These are phyloP conservation scores for Tephrocybe sp. DNA, from an alignment of 768 basidiomycete species.

Conservation along the genomic window DNA sequence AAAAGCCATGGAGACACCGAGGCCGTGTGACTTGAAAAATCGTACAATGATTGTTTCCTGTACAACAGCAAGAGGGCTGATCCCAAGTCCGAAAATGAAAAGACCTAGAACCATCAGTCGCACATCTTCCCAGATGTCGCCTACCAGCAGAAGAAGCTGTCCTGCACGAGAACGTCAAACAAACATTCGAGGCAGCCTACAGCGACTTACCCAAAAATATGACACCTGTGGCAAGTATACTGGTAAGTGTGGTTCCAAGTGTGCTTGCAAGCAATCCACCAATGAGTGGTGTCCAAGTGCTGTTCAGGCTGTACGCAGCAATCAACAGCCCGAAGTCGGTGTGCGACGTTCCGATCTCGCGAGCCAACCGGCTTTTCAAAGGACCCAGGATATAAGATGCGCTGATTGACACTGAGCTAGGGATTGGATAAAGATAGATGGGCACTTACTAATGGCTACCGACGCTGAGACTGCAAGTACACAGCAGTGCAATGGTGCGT, in stretches of 20 bases:
- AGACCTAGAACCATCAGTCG: constrained; percentile 73
- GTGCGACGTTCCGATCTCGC: constrained; percentile 75
- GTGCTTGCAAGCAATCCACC: constrained; percentile 71
- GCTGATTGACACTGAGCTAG: constrained; percentile 31
- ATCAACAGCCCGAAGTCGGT: constrained; percentile 78
- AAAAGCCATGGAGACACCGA: constrained; percentile 78
- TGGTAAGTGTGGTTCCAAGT: constrained; percentile 69
- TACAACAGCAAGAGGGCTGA: constrained; percentile 78
- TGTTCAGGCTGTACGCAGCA: constrained; percentile 75
- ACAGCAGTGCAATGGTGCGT: constrained; percentile 61
- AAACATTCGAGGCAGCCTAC: background rate
- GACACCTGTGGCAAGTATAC: constrained; percentile 73
- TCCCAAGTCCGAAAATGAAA: constrained; percentile 78
- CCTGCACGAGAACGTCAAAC: constrained; percentile 34
- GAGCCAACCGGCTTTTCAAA: constrained; percentile 65
- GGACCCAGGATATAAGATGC: constrained; percentile 77
- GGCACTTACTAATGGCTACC: constrained; percentile 72
- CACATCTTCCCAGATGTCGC: constrained; percentile 61
- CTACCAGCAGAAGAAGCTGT: constrained; percentile 64
- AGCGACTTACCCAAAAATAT: constrained; percentile 54
- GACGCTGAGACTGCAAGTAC: constrained; percentile 72
- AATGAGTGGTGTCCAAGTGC: constrained; percentile 72
- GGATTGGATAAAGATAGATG: background rate
- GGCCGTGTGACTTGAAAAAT: constrained; percentile 74
- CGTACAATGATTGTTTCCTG: constrained; percentile 86